Evolutionary conservation across 176 grass and related monocot species (phyloP).

Genomic region (Aegilops speltoides): DNA sequence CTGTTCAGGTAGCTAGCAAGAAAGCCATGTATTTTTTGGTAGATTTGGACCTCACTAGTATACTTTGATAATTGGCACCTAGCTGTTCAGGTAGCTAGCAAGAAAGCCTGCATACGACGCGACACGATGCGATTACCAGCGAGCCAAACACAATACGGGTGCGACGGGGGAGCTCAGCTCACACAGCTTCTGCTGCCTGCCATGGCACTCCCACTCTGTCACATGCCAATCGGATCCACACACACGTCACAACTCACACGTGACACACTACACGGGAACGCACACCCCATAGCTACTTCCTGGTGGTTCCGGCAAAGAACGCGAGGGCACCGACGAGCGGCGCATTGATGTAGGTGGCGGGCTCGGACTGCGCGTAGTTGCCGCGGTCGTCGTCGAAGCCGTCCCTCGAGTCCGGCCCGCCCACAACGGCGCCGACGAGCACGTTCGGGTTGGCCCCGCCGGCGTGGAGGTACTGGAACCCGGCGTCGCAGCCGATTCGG

Average conservation of each 20-base stretch:
- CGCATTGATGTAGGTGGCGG: conserved; percentile 91
- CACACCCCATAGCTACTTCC: neutral
- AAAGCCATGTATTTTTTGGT: neutral
- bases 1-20: neutral
- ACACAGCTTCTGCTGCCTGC: conserved; percentile 4
- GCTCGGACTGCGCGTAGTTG: conserved; percentile 75
- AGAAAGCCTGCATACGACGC: neutral
- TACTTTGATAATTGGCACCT: no score
- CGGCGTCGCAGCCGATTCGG: conserved; percentile 53
- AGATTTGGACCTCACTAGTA: no score
- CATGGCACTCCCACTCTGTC: conserved; percentile 57
- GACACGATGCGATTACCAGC: neutral
- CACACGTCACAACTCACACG: neutral
- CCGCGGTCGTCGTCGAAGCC: conserved; percentile 70
- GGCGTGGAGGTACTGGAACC: conserved; percentile 73
- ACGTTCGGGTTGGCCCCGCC: conserved; percentile 60
- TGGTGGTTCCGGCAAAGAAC: conserved; percentile 58
- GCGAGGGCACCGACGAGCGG: conserved; percentile 82
- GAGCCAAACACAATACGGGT: neutral
- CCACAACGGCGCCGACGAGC: conserved; percentile 65
- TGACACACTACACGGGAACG: neutral
- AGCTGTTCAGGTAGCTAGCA: neutral
- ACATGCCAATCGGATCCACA: conserved; percentile 1
- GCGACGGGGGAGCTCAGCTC: conserved; percentile 53
- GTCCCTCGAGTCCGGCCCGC: conserved; percentile 57